phyloP scores from a whole-genome alignment of 257 asterid genomes.

The Nicotiana obtusifolia region DNA sequence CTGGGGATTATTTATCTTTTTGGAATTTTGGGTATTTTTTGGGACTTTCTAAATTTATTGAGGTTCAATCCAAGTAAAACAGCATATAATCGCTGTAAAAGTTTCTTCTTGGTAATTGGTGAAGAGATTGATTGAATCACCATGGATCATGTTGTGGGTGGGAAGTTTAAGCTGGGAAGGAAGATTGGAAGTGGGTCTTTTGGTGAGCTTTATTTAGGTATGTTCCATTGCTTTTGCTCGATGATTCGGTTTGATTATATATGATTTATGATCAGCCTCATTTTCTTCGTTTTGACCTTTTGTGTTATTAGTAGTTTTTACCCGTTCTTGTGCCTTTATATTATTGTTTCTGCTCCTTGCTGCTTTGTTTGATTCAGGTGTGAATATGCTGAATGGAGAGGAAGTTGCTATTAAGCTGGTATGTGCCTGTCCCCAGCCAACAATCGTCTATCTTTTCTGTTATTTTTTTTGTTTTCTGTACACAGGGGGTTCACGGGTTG shows the following conservation, averaged over 20 bases:
- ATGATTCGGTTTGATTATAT: background rate
- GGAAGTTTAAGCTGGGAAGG: conserved; percentile 90
- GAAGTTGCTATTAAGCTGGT: conserved; percentile 94
- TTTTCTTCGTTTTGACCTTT: background rate
- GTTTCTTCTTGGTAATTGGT: background rate
- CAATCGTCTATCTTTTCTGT: background rate
- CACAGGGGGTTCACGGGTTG: background rate
- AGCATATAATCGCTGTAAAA: conserved; percentile 4
- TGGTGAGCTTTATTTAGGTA: conserved; percentile 95
- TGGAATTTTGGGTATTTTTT: background rate
- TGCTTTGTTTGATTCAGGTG: conserved; percentile 43
- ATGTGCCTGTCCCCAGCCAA: background rate
- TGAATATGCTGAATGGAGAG: conserved; percentile 80
- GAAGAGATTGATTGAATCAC: conserved; percentile 8
- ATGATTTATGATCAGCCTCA: background rate
- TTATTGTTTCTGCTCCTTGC: background rate
- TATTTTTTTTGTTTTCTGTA: background rate
- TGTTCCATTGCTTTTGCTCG: background rate
- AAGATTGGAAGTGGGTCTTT: conserved; percentile 97
- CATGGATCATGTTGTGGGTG: conserved; percentile 89
- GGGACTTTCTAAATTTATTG: background rate
- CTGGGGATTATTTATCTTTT: background rate
- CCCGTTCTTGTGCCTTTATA: background rate
- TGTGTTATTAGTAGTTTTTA: background rate
- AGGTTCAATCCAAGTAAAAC: conserved; percentile 1